These are phyloP conservation scores for Xylaria sp. DNA, from an alignment of 2,329 filamentous ascomycete genomes.

Conservation along the genomic window DNA sequence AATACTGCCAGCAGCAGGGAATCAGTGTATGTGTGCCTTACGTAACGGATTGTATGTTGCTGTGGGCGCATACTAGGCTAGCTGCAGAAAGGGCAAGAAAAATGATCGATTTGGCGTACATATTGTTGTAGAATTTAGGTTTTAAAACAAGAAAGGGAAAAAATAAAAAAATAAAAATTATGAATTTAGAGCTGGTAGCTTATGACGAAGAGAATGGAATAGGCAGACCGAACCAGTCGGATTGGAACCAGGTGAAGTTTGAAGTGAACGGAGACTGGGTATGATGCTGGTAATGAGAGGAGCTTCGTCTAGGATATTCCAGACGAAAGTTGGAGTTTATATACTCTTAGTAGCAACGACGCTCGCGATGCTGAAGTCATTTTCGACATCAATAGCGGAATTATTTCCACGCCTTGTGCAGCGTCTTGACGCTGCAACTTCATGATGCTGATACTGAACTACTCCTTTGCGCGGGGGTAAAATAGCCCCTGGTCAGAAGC, in stretches of 20 bases:
- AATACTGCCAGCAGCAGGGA: neutral
- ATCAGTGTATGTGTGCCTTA: conserved; percentile 11
- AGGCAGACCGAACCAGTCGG: conserved; percentile 19
- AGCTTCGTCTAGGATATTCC: neutral
- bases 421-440: neutral
- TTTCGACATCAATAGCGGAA: neutral
- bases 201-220: conserved; percentile 11
- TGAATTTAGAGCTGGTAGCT: neutral
- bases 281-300: neutral
- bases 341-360: conserved; percentile 11
- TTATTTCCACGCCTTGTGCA: neutral
- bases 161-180: neutral
- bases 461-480: conserved; percentile 4
- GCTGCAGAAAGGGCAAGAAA: conserved; percentile 21
- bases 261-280: conserved; percentile 11
- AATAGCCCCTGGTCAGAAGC: conserved; percentile 10
- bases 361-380: conserved; percentile 13
- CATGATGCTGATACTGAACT: neutral
- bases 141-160: neutral
- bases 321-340: conserved; percentile 16
- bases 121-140: conserved; percentile 7
- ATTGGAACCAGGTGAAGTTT: conserved; percentile 1
- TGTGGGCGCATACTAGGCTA: conserved; percentile 26
- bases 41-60: conserved; percentile 30
- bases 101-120: conserved; percentile 21